A percentile compares a stretch with the other conserved stretches of the same genome.
phyloP scores from a whole-genome alignment of 192 early-diverging fungal species.

The Backusella psychrophila region DNA sequence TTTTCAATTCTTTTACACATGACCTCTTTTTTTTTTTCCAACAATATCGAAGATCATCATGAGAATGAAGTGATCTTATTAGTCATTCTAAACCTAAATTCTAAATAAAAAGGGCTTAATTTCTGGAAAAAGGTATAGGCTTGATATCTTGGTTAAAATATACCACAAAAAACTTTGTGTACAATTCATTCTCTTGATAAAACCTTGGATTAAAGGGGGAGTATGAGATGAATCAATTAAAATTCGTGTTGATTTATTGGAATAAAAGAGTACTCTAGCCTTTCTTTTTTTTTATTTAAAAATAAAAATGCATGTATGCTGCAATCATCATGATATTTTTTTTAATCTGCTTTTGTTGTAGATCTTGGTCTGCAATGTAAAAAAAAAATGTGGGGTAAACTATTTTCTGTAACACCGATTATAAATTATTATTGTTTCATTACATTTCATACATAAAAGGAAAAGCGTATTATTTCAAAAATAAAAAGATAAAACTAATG shows the following conservation, averaged over 20 bases:
- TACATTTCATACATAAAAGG: neutral
- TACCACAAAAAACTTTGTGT: neutral
- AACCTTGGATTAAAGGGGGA: no score
- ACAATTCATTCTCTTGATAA: neutral
- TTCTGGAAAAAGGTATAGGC: neutral
- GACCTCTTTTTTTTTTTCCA: neutral
- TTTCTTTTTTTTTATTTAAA: no score
- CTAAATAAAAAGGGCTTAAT: neutral
- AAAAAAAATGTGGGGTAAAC: slow-evolving; percentile 1
- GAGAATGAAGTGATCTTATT: neutral
- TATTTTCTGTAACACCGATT: neutral
- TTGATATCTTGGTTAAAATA: neutral
- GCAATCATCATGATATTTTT: no score
- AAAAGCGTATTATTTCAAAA: neutral
- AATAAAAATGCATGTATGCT: no score
- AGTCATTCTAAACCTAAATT: neutral
- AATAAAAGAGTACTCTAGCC: no score
- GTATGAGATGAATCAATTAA: no score
- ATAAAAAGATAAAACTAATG: neutral
- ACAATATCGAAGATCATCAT: neutral
- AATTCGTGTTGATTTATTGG: no score
- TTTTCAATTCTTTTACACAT: neutral
- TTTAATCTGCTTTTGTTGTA: no score
- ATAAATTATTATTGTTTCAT: neutral
- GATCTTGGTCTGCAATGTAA: neutral